Evolutionary conservation across 768 basidiomycete genomes (phyloP).

Genomic region (Mycena polygramma): DNA sequence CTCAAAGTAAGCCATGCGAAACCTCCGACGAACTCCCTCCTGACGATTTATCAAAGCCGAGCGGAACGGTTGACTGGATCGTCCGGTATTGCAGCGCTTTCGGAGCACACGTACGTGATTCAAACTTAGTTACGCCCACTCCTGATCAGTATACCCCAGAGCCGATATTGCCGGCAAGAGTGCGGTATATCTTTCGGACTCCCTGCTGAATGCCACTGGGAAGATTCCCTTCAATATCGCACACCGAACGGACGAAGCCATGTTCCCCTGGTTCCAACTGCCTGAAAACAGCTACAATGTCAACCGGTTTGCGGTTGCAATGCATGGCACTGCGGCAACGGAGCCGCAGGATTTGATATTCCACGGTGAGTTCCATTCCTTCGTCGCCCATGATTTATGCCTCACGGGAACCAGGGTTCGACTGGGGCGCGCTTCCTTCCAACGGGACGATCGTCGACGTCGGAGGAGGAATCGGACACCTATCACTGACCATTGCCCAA

Average conservation of each 20-base stretch:
- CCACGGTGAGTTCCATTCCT: conserved; percentile 34
- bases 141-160: background rate
- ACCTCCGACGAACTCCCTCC: background rate
- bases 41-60: conserved; percentile 4
- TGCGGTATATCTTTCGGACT: conserved; percentile 12
- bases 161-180: conserved; percentile 37
- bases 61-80: conserved; percentile 28
- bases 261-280: conserved; percentile 4
- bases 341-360: conserved; percentile 22
- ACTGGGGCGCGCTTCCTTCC: background rate
- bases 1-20: conserved; percentile 14
- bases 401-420: background rate
- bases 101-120: conserved; percentile 30
- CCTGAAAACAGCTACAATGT: conserved; percentile 13
- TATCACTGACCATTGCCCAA: background rate
- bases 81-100: conserved; percentile 31
- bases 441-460: background rate
- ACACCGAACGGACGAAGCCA: background rate
- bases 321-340: conserved; percentile 20
- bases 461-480: conserved; percentile 5
- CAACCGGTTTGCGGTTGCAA: conserved; percentile 17
- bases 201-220: background rate
- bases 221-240: conserved; percentile 3
- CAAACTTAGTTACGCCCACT: too few species aligned
- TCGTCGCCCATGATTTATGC: background rate